These are phyloP conservation scores for Psilocybe azurescens DNA, from an alignment of 768 basidiomycete genomes.

Conservation along the genomic window DNA sequence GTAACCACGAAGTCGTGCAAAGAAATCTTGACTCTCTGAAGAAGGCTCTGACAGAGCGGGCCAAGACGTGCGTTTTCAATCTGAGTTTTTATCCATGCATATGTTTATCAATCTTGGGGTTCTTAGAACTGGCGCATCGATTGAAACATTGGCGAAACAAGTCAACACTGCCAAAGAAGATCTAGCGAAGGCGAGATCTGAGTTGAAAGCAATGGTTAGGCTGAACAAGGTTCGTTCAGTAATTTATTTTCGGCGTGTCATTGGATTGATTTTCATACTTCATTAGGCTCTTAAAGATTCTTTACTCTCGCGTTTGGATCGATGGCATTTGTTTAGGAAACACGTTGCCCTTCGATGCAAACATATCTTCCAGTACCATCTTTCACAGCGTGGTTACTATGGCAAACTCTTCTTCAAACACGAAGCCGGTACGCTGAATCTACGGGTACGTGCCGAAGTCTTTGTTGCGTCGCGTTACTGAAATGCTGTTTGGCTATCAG, in stretches of 20 bases:
- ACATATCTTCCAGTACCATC: constrained; percentile 79
- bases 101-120: constrained; percentile 3
- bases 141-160: constrained; percentile 78
- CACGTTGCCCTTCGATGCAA: constrained; percentile 91
- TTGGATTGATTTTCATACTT: neutral
- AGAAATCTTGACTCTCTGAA: constrained; percentile 67
- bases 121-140: constrained; percentile 71
- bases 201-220: constrained; percentile 64
- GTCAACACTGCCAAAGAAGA: constrained; percentile 67
- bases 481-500: constrained; percentile 33
- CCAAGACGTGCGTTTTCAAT: constrained; percentile 52
- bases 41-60: constrained; percentile 68
- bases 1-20: constrained; percentile 60
- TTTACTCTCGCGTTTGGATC: constrained; percentile 63
- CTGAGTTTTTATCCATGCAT: neutral
- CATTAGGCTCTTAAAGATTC: constrained; percentile 70
- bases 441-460: constrained; percentile 52
- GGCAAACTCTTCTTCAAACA: constrained; percentile 93
- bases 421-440: constrained; percentile 53
- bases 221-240: constrained; percentile 65
- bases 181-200: constrained; percentile 62
- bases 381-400: constrained; percentile 86
- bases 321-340: constrained; percentile 88
- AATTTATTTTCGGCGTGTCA: neutral
- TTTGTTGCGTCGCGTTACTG: neutral